These are phyloP conservation scores for Hypoxylon sp. DNA, from an alignment of 2,329 filamentous ascomycete genomes.

Conservation along the genomic window DNA sequence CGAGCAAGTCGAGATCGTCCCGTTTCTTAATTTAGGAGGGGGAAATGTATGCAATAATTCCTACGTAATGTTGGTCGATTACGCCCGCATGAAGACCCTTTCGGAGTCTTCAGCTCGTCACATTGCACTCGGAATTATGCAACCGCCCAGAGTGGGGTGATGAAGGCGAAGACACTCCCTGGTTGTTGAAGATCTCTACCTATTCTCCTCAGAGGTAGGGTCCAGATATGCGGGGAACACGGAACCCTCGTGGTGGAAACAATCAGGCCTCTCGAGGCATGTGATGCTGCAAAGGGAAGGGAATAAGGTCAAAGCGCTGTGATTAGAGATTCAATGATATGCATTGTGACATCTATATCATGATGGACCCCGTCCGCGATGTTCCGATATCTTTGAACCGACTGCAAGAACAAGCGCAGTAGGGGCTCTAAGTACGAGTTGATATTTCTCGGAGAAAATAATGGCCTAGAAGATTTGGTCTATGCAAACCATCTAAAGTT, in stretches of 20 bases:
- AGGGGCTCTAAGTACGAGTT: conserved; percentile 10
- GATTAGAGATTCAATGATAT: conserved; percentile 21
- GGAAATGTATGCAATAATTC: not conserved
- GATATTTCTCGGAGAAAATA: conserved; percentile 17
- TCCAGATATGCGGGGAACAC: conserved; percentile 25
- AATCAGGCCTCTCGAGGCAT: conserved; percentile 16
- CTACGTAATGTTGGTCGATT: conserved; percentile 5
- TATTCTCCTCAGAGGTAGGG: not conserved
- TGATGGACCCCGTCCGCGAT: conserved; percentile 9
- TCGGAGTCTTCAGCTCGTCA: conserved; percentile 30
- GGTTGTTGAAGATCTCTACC: conserved; percentile 22
- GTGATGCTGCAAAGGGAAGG: conserved; percentile 23
- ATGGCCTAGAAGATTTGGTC: not conserved
- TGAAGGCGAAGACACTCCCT: conserved; percentile 7
- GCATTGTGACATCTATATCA: conserved; percentile 20
- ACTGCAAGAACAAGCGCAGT: not conserved
- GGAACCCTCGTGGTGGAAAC: conserved; percentile 8
- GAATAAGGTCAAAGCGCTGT: conserved; percentile 25
- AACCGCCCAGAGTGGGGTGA: conserved; percentile 26
- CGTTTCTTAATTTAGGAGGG: conserved; percentile 4
- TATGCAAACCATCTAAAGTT: conserved; percentile 25
- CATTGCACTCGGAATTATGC: conserved; percentile 28
- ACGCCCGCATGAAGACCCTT: conserved; percentile 26
- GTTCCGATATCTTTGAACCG: not conserved
- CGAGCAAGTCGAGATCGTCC: not conserved